Evolutionary conservation across 176 grass and related monocot genomes (phyloP), one percentile per base, ranked within the genome.

Genomic region (Triticum turgidum): DNA sequence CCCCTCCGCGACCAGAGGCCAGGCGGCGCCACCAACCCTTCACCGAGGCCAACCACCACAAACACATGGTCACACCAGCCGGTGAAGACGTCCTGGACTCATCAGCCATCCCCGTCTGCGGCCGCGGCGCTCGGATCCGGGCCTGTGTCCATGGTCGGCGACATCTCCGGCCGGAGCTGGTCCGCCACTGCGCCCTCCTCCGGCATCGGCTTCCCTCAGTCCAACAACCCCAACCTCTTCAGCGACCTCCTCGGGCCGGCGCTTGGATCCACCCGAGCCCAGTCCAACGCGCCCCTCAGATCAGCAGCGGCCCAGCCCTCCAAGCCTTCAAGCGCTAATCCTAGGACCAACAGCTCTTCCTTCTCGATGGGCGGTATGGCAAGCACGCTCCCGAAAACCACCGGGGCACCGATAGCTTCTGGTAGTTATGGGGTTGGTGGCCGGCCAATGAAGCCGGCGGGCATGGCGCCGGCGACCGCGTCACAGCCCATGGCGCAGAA

Each of bases 121-220:
- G 68, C 85, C 39, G 44, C 18, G 47, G 44, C 87, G 61, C n/a
- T 65, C 12, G 74, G 93, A 92, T 88, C 90, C 52, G 89, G 90
- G 52, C 77, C 90, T 27, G 68, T 91, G 66, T 91, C 97, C 87
- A 99, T 99, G 97, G 97, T 94, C 62, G 97, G 97, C 30, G 97
- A 99, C 68, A 99, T 99, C 76, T 91, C 92, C 80, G 97, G 97
- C 65, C 87, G 87, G 91, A 96, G 85, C 83, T 99, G 97, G 97
- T 83, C 88, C 15, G 89, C 91, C 69, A 82, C 94, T 47, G 79
- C 90, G 18, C 87, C 95, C 8, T 69, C 94, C 39, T 84, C 93
- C 71, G 86, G 91, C 39, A 21, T 96, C 49, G 90, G 94, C 11
- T 88, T 94, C 77, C 94, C 90, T 10, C 89, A 93, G 83, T 86